Base-by-base conservation (phyloP, 148 eudicot genomes). In the Vaccinium vitisidaea region DNA sequence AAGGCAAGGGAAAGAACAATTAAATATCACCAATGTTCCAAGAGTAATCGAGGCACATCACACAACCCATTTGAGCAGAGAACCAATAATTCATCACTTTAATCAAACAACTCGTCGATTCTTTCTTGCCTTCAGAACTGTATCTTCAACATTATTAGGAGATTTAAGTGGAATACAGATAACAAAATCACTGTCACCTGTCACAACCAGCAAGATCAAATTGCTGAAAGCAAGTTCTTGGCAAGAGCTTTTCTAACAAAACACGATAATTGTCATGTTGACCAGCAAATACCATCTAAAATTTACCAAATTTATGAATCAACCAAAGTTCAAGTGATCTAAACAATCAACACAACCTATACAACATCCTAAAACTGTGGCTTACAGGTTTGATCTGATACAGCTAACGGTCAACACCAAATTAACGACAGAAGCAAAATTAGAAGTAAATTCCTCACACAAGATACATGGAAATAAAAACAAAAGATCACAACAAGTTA, bases 341-440 rank as follows among this genome's bases (percentile, higher is more conserved):
- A 53, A 39, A 69, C 69, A 84, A 79, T 67, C 73, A 67, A 67
- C 25, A 25, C 16, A 25, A 67, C 36, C 11, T 27, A 67, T 36
- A 75, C 69, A 54, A 54, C 19, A 21, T 43, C 78, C 16, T 59
- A 59, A 25, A 76, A 23, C 58, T 58, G 21, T 19, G 65, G 39
- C 61, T 81, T 81, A 32, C 79, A 23, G 61, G 54, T 61, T 48
- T 75, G 80, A 82, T 82, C 84, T 81, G 49, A 61, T 52, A 55
- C 58, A 75, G 27, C 75, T 61, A 81, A 49, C 49, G 81, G 56
- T 86, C 75, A 80, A 83, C 67, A 21, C 25, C 23, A 70, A 43
- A 30, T 73, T 58, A 61, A 69, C 75, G 14, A 79, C 9, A 19
- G 21, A 16, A 75, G 81, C 67, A 85, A 12, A 49, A 9, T 11